Conservation (phyloP, 2,329 filamentous ascomycete genomes). For the Diplodia intermedia region DNA sequence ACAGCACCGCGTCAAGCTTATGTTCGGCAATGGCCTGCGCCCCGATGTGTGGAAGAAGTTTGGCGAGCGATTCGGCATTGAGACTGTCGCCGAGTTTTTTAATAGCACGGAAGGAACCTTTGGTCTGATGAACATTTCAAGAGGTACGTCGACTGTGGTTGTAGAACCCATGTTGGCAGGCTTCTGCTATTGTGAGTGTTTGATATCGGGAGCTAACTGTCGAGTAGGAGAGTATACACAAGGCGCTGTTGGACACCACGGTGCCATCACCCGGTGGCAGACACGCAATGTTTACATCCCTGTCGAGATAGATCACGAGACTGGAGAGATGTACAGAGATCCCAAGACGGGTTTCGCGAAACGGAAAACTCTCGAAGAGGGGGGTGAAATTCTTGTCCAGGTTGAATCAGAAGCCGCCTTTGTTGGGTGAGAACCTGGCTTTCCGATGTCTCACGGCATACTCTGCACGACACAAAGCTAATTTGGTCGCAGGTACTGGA, state of each 20-base stretch:
- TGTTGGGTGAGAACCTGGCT: conserved; percentile 41
- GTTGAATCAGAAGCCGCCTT: conserved; percentile 53
- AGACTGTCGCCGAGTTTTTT: conserved; percentile 75
- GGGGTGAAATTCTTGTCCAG: conserved; percentile 18
- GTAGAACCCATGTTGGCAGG: background rate
- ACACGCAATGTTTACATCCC: conserved; percentile 66
- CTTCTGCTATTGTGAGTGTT: background rate
- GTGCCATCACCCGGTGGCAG: conserved; percentile 62
- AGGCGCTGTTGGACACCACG: conserved; percentile 74
- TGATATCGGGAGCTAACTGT: background rate
- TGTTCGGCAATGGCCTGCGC: conserved; percentile 71
- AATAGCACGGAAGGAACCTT: conserved; percentile 78
- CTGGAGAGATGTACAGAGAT: conserved; percentile 43
- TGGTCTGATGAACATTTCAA: conserved; percentile 64
- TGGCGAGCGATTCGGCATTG: conserved; percentile 67
- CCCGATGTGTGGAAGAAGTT: conserved; percentile 74
- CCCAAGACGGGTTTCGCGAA: conserved; percentile 49
- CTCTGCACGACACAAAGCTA: conserved; percentile 73
- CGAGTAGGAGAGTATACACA: conserved; percentile 59
- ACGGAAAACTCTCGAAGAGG: conserved; percentile 60
- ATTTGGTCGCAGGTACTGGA: conserved; percentile 72
- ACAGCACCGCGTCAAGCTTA: conserved; percentile 64
- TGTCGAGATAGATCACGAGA: conserved; percentile 71
- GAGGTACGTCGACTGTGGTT: conserved; percentile 37
- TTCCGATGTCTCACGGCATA: conserved; percentile 58